Percentiles rank a stretch among this genome's conserved stretches.
Evolutionary conservation across 2,329 filamentous ascomycete species (phyloP).

Genomic region (Aspergillus sp.): DNA sequence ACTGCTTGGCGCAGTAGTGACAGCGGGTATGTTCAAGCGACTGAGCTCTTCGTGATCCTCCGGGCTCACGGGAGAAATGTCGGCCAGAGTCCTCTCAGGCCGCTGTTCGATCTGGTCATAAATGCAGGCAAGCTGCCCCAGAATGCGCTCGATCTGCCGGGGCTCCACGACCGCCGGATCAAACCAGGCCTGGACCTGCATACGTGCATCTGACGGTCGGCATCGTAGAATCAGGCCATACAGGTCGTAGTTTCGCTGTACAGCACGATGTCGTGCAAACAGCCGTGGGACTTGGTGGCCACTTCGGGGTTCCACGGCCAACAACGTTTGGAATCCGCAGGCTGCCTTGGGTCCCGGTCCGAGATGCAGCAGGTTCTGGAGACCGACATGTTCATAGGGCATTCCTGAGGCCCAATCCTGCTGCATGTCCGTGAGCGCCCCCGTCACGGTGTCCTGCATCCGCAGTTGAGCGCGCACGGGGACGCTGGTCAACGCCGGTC

Average conservation of each 20-base stretch:
- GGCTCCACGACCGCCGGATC: slow-evolving; percentile 10
- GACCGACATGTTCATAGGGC: slow-evolving; percentile 14
- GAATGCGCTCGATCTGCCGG: slow-evolving; percentile 10
- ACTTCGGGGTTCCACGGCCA: slow-evolving; percentile 15
- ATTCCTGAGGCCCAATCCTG: slow-evolving; percentile 10
- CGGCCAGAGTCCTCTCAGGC: neutral
- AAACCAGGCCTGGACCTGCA: neutral
- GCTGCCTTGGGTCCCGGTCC: slow-evolving; percentile 14
- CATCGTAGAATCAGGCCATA: slow-evolving; percentile 14
- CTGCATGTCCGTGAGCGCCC: slow-evolving; percentile 6
- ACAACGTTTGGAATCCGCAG: slow-evolving; percentile 18
- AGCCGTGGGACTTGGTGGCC: slow-evolving; percentile 5
- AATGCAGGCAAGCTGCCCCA: slow-evolving; percentile 11
- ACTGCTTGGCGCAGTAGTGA: neutral
- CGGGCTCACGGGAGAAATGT: slow-evolving; percentile 1
- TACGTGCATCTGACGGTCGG: neutral
- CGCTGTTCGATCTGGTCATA: slow-evolving; percentile 12
- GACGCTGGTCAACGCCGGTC: slow-evolving; percentile 10
- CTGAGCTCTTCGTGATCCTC: slow-evolving; percentile 3
- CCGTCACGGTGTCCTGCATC: neutral
- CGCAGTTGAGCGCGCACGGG: slow-evolving; percentile 6
- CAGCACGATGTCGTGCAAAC: slow-evolving; percentile 5
- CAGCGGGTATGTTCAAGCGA: neutral
- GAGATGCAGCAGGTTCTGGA: slow-evolving; percentile 18
- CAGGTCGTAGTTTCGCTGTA: slow-evolving; percentile 8